A percentile compares a stretch with the other conserved stretches of the same genome.
phyloP scores from a whole-genome alignment of 2,329 filamentous ascomycete genomes.

The Fusarium ramigenum region DNA sequence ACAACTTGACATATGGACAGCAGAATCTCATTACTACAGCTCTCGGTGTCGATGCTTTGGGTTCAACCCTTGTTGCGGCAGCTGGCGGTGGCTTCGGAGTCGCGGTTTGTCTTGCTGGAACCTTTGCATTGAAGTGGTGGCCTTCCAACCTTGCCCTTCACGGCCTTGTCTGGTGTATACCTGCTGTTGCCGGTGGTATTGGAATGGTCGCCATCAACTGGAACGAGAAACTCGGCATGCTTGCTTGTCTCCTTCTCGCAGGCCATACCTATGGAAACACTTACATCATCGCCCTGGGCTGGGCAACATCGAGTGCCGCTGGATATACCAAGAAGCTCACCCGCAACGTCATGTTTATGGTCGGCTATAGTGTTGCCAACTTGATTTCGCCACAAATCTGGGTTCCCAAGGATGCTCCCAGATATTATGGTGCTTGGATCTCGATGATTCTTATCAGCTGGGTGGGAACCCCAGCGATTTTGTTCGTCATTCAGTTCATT shows the following conservation, averaged over 20 bases:
- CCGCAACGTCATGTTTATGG: slow-evolving; percentile 52
- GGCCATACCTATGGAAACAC: slow-evolving; percentile 48
- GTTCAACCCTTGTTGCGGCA: slow-evolving; percentile 51
- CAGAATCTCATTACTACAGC: slow-evolving; percentile 50
- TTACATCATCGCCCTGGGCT: slow-evolving; percentile 12
- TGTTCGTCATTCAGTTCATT: slow-evolving; percentile 47
- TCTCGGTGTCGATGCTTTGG: slow-evolving; percentile 49
- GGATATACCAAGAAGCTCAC: slow-evolving; percentile 52
- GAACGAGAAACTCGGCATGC: slow-evolving; percentile 37
- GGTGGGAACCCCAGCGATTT: slow-evolving; percentile 47
- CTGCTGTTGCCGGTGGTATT: slow-evolving; percentile 40
- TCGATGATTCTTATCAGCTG: slow-evolving; percentile 45
- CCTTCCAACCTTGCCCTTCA: slow-evolving; percentile 47
- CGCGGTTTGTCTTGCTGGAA: slow-evolving; percentile 45
- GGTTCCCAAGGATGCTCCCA: slow-evolving; percentile 40
- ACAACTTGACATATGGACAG: slow-evolving; percentile 53
- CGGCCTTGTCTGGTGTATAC: slow-evolving; percentile 42
- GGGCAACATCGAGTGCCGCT: slow-evolving; percentile 16
- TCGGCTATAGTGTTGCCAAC: slow-evolving; percentile 49
- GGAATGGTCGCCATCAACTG: slow-evolving; percentile 43
- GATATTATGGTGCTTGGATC: slow-evolving; percentile 43
- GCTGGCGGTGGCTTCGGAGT: slow-evolving; percentile 51
- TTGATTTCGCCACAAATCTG: slow-evolving; percentile 52
- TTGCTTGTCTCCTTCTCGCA: slow-evolving; percentile 43
- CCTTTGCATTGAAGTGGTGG: slow-evolving; percentile 43